Evolutionary conservation across 768 basidiomycete species (phyloP), one percentile per base, ranked within the genome.

Genomic region (Lentinus brumalis): DNA sequence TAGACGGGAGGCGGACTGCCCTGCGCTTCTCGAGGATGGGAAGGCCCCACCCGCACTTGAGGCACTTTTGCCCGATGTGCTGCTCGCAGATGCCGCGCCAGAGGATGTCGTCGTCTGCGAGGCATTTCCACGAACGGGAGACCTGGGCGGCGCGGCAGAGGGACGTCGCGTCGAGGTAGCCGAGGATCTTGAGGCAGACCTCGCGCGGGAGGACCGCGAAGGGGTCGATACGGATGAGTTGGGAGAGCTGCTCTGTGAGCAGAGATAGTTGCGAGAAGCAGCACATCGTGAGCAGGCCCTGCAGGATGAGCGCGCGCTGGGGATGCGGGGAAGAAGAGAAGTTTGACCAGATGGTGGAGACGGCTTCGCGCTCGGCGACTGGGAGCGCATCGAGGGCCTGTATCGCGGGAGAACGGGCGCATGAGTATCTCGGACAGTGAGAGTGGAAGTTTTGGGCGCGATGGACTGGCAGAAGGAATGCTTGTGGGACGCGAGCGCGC

Each of bases 211-310:
- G 84, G 64, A 94, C 85, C 49, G 82, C 77, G 75, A 98, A 94
- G 10, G 96, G 97, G 73, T 99, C 97, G 74, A 98, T 88, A 66
- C 97, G 89, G 73, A 97, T 98, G 66, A 98, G 88, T 66, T 92
- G 88, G 38, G 87, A 80, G 61, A 98, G 91, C 55, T 94, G 90
- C 64, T 97, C 93, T 32, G 94, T 90, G 60, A 99, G 88, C 52
- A 98, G 90, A 30, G 97, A 98, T 31, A 99, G 88, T 70, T 99
- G 95, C 50, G 92, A 96, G 79, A 97, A 98, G 77, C 97, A 98
- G 74, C 96, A 98, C 94, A 99, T 98, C 15, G 97, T 98, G 66
- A 99, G 86, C 60, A 99, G 84, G 42, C 97, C 97, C 69, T 92
- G 93, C 51, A 99, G 89, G 71, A 98, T 98, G 72, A 98, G 86